Conservation (phyloP, 2,329 filamentous ascomycete species). For the Geosmithia flava region DNA sequence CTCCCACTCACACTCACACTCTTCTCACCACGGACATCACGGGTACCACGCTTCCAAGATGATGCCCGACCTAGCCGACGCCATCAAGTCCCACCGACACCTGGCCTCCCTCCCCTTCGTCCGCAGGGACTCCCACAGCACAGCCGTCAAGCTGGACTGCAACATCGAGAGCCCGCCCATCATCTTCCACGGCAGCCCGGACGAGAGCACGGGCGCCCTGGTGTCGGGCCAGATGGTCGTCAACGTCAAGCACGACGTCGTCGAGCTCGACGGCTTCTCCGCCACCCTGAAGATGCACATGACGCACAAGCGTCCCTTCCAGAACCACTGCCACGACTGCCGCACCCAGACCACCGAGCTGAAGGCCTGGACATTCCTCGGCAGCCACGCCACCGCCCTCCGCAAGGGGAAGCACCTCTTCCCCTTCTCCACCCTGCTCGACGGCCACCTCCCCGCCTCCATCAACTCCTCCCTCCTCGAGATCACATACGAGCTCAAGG, state of each 20-base stretch:
- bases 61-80: conserved; percentile 24
- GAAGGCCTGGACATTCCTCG: conserved; percentile 68
- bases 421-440: conserved; percentile 80
- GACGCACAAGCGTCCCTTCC: conserved; percentile 72
- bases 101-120: conserved; percentile 25
- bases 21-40: conserved; percentile 1
- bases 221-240: conserved; percentile 75
- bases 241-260: conserved; percentile 51
- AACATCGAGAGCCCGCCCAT: conserved; percentile 77
- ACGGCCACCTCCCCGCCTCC: conserved; percentile 74
- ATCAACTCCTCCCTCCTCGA: conserved; percentile 61
- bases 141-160: conserved; percentile 34
- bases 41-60: conserved; percentile 15
- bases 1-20: not conserved
- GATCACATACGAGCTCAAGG: conserved; percentile 69
- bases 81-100: conserved; percentile 27
- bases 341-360: conserved; percentile 58
- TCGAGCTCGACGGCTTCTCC: conserved; percentile 60
- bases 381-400: conserved; percentile 31
- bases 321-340: conserved; percentile 68
- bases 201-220: conserved; percentile 69
- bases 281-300: conserved; percentile 61
- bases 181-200: conserved; percentile 66
- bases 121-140: conserved; percentile 25
- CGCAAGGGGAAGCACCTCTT: conserved; percentile 56